Conservation (phyloP, 1,139 yeast species). For the Zygosaccharomyces sapae region DNA sequence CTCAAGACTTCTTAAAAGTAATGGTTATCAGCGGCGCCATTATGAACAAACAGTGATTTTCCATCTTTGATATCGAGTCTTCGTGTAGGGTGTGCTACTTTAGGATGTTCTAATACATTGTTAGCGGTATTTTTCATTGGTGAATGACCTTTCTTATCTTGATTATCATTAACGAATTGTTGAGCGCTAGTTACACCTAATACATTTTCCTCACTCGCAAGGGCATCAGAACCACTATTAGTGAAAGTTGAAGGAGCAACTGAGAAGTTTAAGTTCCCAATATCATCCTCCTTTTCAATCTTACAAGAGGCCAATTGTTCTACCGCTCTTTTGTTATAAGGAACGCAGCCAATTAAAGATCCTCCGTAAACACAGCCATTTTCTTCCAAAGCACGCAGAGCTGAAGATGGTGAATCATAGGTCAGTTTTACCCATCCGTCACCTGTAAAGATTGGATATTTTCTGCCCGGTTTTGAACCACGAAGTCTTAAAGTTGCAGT, state of each 20-base stretch:
- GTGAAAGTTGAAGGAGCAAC: slow-evolving; percentile 22
- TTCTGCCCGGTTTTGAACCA: slow-evolving; percentile 18
- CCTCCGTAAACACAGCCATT: slow-evolving; percentile 73
- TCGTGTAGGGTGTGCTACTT: slow-evolving; percentile 16
- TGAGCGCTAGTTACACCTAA: not conserved
- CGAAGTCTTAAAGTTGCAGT: slow-evolving; percentile 23
- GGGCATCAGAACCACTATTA: slow-evolving; percentile 19
- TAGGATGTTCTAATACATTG: slow-evolving; percentile 10
- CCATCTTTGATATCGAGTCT: slow-evolving; percentile 32
- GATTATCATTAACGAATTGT: not conserved
- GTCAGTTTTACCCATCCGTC: slow-evolving; percentile 86
- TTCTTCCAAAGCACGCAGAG: slow-evolving; percentile 78
- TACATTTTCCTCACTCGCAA: slow-evolving; percentile 6
- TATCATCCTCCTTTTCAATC: slow-evolving; percentile 50
- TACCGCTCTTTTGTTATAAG: slow-evolving; percentile 56
- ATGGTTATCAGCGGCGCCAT: slow-evolving; percentile 31
- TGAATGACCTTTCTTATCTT: slow-evolving; percentile 1
- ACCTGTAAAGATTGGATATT: slow-evolving; percentile 73
- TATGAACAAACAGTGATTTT: slow-evolving; percentile 32
- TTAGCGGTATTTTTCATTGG: slow-evolving; percentile 6
- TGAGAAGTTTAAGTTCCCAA: slow-evolving; percentile 41
- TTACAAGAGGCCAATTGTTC: slow-evolving; percentile 60
- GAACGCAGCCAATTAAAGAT: slow-evolving; percentile 69
- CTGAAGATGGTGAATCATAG: slow-evolving; percentile 69
- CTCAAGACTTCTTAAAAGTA: slow-evolving; percentile 37